These are phyloP conservation scores for Tetrapisispora pingtungensis DNA, from an alignment of 805 yeast species.

Conservation along the genomic window DNA sequence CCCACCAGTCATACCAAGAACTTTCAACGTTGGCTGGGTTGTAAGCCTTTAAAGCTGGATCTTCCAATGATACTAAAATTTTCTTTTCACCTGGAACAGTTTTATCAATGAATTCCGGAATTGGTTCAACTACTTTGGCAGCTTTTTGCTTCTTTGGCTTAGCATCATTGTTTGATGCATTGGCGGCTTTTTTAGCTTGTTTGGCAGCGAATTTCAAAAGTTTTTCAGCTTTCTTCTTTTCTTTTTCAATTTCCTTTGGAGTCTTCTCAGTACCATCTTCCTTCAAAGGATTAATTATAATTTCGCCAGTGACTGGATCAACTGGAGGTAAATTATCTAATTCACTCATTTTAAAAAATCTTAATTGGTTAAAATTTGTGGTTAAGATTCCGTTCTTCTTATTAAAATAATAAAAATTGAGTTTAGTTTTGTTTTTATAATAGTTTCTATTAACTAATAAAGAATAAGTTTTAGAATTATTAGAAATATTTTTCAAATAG, in stretches of 20 bases:
- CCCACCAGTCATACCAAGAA: slow-evolving; percentile 99
- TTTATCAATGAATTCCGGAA: slow-evolving; percentile 76
- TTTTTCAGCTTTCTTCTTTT: slow-evolving; percentile 80
- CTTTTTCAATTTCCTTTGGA: slow-evolving; percentile 76
- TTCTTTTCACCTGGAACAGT: slow-evolving; percentile 91
- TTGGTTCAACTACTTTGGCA: slow-evolving; percentile 57
- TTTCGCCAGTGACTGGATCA: slow-evolving; percentile 30
- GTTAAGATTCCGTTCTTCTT: not conserved
- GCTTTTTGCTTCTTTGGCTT: slow-evolving; percentile 55
- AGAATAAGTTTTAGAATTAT: not conserved
- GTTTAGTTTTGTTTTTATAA: not conserved
- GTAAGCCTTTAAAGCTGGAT: slow-evolving; percentile 89
- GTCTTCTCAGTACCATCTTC: slow-evolving; percentile 48
- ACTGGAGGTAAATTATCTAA: slow-evolving; percentile 28
- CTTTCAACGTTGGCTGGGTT: slow-evolving; percentile 88
- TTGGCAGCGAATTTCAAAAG: slow-evolving; percentile 79
- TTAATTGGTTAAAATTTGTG: slow-evolving; percentile 4
- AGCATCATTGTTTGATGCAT: slow-evolving; percentile 46
- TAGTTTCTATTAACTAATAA: not conserved
- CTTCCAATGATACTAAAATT: slow-evolving; percentile 73
- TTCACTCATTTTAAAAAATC: slow-evolving; percentile 23
- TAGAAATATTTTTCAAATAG: not conserved
- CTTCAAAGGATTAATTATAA: slow-evolving; percentile 30
- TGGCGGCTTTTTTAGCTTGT: slow-evolving; percentile 50
- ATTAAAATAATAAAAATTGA: not conserved